Percentiles rank a stretch among this genome's conserved stretches.
These are phyloP conservation scores for Aureobasidium subglaciale DNA, from an alignment of 2,329 filamentous ascomycete genomes.

Conservation along the genomic window DNA sequence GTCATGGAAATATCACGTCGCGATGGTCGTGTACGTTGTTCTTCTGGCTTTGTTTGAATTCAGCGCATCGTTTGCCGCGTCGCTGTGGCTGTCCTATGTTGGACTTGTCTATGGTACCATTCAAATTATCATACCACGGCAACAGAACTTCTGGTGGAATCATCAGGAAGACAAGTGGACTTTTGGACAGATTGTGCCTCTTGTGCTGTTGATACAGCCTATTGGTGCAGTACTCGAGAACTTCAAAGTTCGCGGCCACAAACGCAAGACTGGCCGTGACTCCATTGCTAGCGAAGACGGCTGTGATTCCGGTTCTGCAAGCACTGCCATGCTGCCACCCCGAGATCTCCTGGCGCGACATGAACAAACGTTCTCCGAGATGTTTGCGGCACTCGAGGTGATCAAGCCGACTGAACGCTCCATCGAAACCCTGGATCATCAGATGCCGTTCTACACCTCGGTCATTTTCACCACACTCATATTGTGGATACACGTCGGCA, in stretches of 20 bases:
- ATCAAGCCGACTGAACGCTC: background rate
- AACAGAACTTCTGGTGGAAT: constrained; percentile 14
- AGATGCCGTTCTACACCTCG: background rate
- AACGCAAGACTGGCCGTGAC: background rate
- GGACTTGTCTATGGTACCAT: constrained; percentile 23
- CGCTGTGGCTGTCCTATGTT: constrained; percentile 20
- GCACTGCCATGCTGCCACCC: background rate
- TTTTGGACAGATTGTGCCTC: constrained; percentile 24
- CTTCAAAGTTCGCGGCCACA: background rate
- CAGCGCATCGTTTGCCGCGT: constrained; percentile 21
- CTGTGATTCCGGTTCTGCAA: background rate
- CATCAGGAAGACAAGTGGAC: constrained; percentile 16
- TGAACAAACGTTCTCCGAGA: background rate
- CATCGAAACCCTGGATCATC: background rate
- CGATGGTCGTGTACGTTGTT: constrained; percentile 13
- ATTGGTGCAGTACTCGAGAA: constrained; percentile 17
- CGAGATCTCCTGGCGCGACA: background rate
- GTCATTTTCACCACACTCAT: background rate
- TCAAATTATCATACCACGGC: constrained; percentile 22
- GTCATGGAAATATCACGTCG: constrained; percentile 7
- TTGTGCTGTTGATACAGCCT: constrained; percentile 23
- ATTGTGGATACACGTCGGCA: background rate
- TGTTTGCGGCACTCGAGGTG: background rate
- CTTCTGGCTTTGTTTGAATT: constrained; percentile 16
- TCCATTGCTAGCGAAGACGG: background rate